These are phyloP conservation scores for Trichoderma atroviride DNA, from an alignment of 2,329 filamentous ascomycete species.

Conservation along the genomic window DNA sequence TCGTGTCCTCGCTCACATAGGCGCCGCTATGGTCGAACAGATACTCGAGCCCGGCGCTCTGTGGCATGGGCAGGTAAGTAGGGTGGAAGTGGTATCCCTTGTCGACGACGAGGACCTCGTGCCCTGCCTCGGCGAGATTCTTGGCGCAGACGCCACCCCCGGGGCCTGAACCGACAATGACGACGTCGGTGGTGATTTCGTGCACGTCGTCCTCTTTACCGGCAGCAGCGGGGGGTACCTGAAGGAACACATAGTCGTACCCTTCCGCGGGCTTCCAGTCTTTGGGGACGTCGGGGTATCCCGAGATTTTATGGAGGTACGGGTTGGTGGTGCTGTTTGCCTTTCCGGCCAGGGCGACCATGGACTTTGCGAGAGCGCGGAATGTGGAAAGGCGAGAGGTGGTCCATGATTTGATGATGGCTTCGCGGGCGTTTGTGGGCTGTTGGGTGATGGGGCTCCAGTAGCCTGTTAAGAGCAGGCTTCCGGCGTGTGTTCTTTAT, in stretches of 20 bases:
- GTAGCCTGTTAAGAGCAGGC: constrained; percentile 69
- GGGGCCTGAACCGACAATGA: constrained; percentile 85
- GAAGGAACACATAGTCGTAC: constrained; percentile 63
- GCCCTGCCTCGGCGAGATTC: constrained; percentile 74
- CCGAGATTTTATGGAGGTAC: constrained; percentile 57
- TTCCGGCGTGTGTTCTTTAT: constrained; percentile 61
- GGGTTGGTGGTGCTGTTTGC: constrained; percentile 59
- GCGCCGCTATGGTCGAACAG: constrained; percentile 72
- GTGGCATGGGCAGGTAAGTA: constrained; percentile 73
- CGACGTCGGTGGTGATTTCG: constrained; percentile 74
- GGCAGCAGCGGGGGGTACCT: constrained; percentile 47
- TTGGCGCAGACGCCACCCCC: constrained; percentile 83
- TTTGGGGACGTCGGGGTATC: constrained; percentile 58
- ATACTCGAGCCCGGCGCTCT: constrained; percentile 60
- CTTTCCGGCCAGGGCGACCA: constrained; percentile 58
- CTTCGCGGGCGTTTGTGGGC: constrained; percentile 60
- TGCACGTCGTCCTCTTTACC: constrained; percentile 47
- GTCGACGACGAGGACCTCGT: constrained; percentile 77
- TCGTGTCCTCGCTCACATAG: constrained; percentile 57
- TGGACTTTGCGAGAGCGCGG: constrained; percentile 56
- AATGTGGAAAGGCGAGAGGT: constrained; percentile 58
- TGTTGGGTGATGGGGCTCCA: constrained; percentile 64
- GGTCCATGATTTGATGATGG: constrained; percentile 66
- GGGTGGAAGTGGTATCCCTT: constrained; percentile 78
- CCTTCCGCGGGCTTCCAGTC: constrained; percentile 54